Base-by-base conservation (phyloP, 169 alveolate species). In the Plasmodium relictum region DNA sequence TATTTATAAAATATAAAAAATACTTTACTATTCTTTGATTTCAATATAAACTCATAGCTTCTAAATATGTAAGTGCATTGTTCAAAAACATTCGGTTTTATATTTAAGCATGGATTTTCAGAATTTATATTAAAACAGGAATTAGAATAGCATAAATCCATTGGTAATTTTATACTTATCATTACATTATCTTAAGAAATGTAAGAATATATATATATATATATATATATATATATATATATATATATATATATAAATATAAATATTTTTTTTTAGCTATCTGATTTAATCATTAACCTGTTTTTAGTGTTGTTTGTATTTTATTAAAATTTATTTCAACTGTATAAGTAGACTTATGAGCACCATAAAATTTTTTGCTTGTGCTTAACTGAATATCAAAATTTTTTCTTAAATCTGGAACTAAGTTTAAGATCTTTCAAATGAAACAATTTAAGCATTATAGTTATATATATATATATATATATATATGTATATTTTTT, bases 81-180 rank as follows among this genome's bases (percentile, higher is more conserved):
- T 12, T 74, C 88, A 52, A 74, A 74, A 8, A 66, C 74, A 39
- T 18, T 52, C 6, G 66, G 8, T 22, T 74, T 74, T 0, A 74
- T 26, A 65, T 74, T 74, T 9, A 54, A 37, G 48, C 88, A 74
- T 5, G 88, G 88, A 24, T 74, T 66, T 31, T 61, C 68, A 14
- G 52, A 0, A 54, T 74, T 59, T 62, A 20, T 45, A 12, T 54
- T 24, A 52, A 74, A 74, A 54, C 88, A 74, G 39, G 73, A 74
- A 54, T 62, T 74, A 45, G 88, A 45, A 20, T 74, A 74, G 74
- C 88, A 74, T n/a, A 74, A 41, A 37, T 74, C 73, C 9, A 39
- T 12, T 6, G 88, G 88, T 18, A 74, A 16, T 39, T 74, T 74
- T 52, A 74, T 48, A 16, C 66, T 62, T 26, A 74, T 62, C 68